A percentile compares a stretch with the other conserved stretches of the same genome.
These are phyloP conservation scores for Cryptococcus depauperatus DNA, from an alignment of 1,284 basidiomycete species.

Conservation along the genomic window DNA sequence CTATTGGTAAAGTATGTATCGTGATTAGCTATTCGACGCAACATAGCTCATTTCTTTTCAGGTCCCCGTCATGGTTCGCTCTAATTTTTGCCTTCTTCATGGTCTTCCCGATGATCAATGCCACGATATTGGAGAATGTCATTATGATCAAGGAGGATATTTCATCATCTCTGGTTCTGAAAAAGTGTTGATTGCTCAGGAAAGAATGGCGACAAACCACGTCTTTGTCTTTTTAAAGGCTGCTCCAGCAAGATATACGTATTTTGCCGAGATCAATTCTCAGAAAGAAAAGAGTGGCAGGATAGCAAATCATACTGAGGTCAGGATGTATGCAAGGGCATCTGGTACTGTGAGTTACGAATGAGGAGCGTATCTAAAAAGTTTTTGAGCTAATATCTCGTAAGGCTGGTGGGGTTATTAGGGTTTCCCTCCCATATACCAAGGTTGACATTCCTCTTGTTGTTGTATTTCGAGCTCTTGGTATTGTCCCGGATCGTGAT, in stretches of 20 bases:
- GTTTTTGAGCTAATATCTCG: neutral
- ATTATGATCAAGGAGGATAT: slow-evolving; percentile 94
- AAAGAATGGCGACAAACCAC: slow-evolving; percentile 98
- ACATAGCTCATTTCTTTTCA: slow-evolving; percentile 32
- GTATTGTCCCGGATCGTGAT: slow-evolving; percentile 95
- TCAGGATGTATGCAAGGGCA: slow-evolving; percentile 89
- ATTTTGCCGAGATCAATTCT: slow-evolving; percentile 93
- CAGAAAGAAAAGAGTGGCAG: slow-evolving; percentile 98
- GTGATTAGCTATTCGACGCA: neutral
- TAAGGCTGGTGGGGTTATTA: slow-evolving; percentile 88
- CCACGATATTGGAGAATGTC: slow-evolving; percentile 91
- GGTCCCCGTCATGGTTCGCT: slow-evolving; percentile 97
- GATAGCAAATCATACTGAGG: slow-evolving; percentile 95
- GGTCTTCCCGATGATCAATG: slow-evolving; percentile 70
- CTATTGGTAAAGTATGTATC: slow-evolving; percentile 82
- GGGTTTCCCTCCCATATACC: slow-evolving; percentile 95
- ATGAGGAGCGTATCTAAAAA: neutral
- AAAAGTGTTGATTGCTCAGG: slow-evolving; percentile 98
- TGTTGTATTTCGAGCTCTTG: slow-evolving; percentile 96
- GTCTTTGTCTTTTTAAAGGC: slow-evolving; percentile 99
- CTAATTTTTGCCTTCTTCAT: slow-evolving; percentile 87
- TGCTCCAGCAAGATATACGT: slow-evolving; percentile 82
- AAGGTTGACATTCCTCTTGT: slow-evolving; percentile 98
- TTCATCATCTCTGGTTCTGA: slow-evolving; percentile 99
- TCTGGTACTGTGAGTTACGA: slow-evolving; percentile 17